These are phyloP conservation scores for Fusarium oligoseptatum DNA, from an alignment of 2,329 filamentous ascomycete species.

Conservation along the genomic window DNA sequence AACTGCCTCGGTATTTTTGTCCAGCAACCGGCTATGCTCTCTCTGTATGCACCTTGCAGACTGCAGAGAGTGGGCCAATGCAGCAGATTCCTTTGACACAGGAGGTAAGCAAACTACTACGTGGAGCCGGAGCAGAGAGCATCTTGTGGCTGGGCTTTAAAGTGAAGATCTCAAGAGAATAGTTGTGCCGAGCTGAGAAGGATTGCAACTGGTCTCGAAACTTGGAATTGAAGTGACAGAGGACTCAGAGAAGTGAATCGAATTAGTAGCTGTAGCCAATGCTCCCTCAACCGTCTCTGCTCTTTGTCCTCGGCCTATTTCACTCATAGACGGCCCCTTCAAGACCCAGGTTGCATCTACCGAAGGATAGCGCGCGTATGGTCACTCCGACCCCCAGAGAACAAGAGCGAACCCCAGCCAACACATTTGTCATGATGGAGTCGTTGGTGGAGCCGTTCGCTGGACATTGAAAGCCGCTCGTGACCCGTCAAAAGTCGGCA, in stretches of 20 bases:
- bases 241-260: not conserved
- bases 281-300: not conserved
- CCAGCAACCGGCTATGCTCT: not conserved
- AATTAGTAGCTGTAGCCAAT: not conserved
- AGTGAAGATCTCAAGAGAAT: not conserved
- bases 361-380: not conserved
- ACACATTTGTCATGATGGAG: conserved; percentile 42
- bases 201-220: not conserved
- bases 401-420: conserved; percentile 37
- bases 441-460: conserved; percentile 24
- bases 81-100: not conserved
- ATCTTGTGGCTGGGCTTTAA: not conserved
- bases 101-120: not conserved
- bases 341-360: not conserved
- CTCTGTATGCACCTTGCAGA: not conserved
- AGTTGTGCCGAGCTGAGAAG: not conserved
- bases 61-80: not conserved
- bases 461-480: conserved; percentile 41
- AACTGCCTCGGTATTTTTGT: not conserved
- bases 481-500: conserved; percentile 30
- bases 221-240: not conserved
- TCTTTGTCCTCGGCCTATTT: not conserved
- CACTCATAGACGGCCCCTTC: not conserved
- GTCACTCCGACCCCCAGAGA: not conserved
- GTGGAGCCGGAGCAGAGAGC: not conserved